A percentile compares a stretch with the other conserved stretches of the same genome.
Conservation (phyloP, 2,329 filamentous ascomycete species). For the Botrytis galanthina region DNA sequence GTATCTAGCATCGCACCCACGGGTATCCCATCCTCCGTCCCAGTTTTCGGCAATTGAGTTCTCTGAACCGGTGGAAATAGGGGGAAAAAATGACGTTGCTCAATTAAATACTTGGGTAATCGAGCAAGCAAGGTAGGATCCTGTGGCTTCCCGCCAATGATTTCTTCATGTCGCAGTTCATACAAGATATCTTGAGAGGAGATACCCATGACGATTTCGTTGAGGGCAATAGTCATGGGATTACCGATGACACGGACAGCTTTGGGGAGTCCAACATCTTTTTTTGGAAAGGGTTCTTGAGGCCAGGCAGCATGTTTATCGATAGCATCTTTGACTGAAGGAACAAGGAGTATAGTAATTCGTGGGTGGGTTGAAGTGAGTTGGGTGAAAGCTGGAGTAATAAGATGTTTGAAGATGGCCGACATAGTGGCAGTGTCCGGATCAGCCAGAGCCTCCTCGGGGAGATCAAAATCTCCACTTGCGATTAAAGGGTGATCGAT, state of each 20-base stretch:
- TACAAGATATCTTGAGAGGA: slow-evolving; percentile 81
- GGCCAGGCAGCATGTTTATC: slow-evolving; percentile 87
- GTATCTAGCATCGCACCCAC: slow-evolving; percentile 79
- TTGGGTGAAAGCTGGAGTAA: slow-evolving; percentile 69
- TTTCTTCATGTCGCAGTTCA: slow-evolving; percentile 75
- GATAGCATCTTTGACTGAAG: slow-evolving; percentile 78
- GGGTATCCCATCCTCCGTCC: slow-evolving; percentile 56
- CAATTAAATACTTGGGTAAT: slow-evolving; percentile 74
- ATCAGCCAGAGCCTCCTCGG: slow-evolving; percentile 63
- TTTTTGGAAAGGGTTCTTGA: slow-evolving; percentile 66
- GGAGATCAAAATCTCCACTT: slow-evolving; percentile 73
- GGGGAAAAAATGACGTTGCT: slow-evolving; percentile 89
- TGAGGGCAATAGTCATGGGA: slow-evolving; percentile 83
- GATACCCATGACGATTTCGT: slow-evolving; percentile 80
- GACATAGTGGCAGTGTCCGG: slow-evolving; percentile 76
- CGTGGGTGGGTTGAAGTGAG: slow-evolving; percentile 70
- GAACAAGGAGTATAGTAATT: slow-evolving; percentile 78
- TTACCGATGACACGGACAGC: slow-evolving; percentile 78
- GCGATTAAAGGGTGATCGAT: slow-evolving; percentile 86
- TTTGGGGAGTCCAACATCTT: slow-evolving; percentile 76
- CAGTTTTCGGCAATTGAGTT: slow-evolving; percentile 62
- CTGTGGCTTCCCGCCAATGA: slow-evolving; percentile 53
- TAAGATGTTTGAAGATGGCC: slow-evolving; percentile 78
- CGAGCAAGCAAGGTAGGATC: slow-evolving; percentile 52
- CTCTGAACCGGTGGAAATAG: slow-evolving; percentile 79